Percentiles rank a stretch among this genome's conserved stretches.
Evolutionary conservation across 163 green algal genomes (phyloP).

Genomic region (Chloroidium sp.): DNA sequence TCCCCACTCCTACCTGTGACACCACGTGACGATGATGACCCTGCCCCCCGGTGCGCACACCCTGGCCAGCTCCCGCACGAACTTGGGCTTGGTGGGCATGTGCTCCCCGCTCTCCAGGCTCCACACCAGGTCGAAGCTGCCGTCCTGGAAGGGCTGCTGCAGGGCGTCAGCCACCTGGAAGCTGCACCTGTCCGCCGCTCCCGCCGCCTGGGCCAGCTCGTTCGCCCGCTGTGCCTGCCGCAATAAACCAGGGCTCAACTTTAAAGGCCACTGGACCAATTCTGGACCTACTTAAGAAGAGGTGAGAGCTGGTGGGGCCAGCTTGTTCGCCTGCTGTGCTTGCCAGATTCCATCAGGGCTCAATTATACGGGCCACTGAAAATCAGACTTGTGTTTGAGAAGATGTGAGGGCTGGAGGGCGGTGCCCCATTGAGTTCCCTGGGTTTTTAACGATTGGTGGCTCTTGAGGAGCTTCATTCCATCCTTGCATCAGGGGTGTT

Average conservation of each 20-base stretch:
- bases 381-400: too few species aligned
- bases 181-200: slow-evolving; percentile 40
- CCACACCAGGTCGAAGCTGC: slow-evolving; percentile 90
- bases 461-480: too few species aligned
- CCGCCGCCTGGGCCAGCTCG: slow-evolving; percentile 48
- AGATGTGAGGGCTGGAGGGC: too few species aligned
- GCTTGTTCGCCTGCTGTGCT: too few species aligned
- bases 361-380: too few species aligned
- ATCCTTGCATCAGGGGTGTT: too few species aligned
- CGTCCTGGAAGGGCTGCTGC: slow-evolving; percentile 79
- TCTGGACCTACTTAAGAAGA: too few species aligned
- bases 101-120: slow-evolving; percentile 92
- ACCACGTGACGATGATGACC: slow-evolving; percentile 98
- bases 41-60: slow-evolving; percentile 77
- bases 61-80: slow-evolving; percentile 85
- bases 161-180: slow-evolving; percentile 87
- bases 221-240: slow-evolving; percentile 70
- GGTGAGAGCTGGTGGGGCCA: too few species aligned
- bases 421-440: too few species aligned
- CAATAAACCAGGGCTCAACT: not conserved
- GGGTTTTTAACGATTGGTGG: too few species aligned
- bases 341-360: too few species aligned
- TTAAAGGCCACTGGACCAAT: not conserved
- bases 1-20: slow-evolving; percentile 53
- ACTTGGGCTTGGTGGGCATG: slow-evolving; percentile 81